Percentiles rank a stretch among this genome's conserved stretches.
These are phyloP conservation scores for Chlorociboria aeruginascens DNA, from an alignment of 495 filamentous ascomycete species.

Conservation along the genomic window DNA sequence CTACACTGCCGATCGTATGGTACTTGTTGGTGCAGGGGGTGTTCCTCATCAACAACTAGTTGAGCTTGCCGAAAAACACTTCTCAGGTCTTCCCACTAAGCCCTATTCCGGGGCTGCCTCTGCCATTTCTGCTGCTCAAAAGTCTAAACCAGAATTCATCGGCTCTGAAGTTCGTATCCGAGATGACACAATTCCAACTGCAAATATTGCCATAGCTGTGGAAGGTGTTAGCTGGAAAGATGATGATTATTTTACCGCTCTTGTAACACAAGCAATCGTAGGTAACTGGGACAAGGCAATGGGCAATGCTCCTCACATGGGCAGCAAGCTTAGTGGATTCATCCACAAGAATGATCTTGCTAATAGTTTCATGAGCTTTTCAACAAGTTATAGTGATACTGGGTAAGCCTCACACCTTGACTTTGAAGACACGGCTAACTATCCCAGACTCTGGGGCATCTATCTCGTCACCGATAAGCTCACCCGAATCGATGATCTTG, in stretches of 20 bases:
- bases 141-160: slow-evolving; percentile 83
- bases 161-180: slow-evolving; percentile 90
- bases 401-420: slow-evolving; percentile 47
- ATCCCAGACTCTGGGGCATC: slow-evolving; percentile 88
- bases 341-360: slow-evolving; percentile 88
- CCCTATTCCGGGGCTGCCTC: slow-evolving; percentile 58
- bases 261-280: slow-evolving; percentile 96
- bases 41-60: slow-evolving; percentile 90
- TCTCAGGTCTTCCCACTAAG: slow-evolving; percentile 57
- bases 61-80: slow-evolving; percentile 93
- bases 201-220: slow-evolving; percentile 96
- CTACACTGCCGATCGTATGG: slow-evolving; percentile 99
- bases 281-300: slow-evolving; percentile 99
- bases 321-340: slow-evolving; percentile 91
- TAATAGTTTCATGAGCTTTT: slow-evolving; percentile 99
- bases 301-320: slow-evolving; percentile 91
- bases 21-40: slow-evolving; percentile 90
- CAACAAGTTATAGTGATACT: slow-evolving; percentile 97
- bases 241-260: slow-evolving; percentile 94
- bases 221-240: slow-evolving; percentile 99
- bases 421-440: slow-evolving; percentile 9
- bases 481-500: slow-evolving; percentile 78
- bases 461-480: slow-evolving; percentile 91
- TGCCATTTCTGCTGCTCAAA: slow-evolving; percentile 54
- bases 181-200: slow-evolving; percentile 90